These are phyloP conservation scores for Alliaria petiolata DNA, from an alignment of 345 rosid genomes.

Conservation along the genomic window DNA sequence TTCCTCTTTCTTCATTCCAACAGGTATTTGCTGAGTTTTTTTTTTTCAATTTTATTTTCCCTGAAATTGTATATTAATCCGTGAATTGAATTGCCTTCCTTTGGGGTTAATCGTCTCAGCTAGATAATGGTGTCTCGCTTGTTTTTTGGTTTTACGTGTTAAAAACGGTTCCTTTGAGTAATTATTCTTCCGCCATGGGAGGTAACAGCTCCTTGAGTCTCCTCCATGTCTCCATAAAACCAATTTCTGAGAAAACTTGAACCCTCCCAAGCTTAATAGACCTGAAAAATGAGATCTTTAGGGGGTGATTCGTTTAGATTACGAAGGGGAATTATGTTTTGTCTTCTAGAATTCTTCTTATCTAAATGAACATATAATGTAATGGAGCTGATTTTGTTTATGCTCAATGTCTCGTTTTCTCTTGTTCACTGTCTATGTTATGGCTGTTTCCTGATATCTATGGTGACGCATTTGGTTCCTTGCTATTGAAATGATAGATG, in stretches of 20 bases:
- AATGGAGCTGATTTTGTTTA: not conserved
- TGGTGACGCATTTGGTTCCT: not conserved
- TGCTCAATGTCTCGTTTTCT: not conserved
- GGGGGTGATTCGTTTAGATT: not conserved
- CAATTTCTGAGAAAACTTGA: not conserved
- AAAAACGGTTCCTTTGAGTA: not conserved
- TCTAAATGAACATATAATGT: not conserved
- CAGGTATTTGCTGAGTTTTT: slow-evolving; percentile 6
- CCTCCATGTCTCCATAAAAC: not conserved
- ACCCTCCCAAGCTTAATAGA: not conserved
- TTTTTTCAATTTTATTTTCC: not conserved
- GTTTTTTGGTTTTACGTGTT: not conserved
- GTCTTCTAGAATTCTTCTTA: not conserved
- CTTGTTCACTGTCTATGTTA: too few relatives aligned
- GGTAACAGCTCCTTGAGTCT: not conserved
- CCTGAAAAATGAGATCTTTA: not conserved
- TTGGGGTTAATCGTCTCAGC: not conserved
- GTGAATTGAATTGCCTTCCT: not conserved
- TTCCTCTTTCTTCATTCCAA: slow-evolving; percentile 34
- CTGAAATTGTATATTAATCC: not conserved
- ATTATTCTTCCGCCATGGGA: not conserved
- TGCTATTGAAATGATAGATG: not conserved
- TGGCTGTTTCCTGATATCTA: slow-evolving; percentile 6
- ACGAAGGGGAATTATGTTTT: not conserved
- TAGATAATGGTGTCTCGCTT: slow-evolving; percentile 1